phyloP scores from a whole-genome alignment of 192 early-diverging fungal species.

The Powellomyces hirtus region DNA sequence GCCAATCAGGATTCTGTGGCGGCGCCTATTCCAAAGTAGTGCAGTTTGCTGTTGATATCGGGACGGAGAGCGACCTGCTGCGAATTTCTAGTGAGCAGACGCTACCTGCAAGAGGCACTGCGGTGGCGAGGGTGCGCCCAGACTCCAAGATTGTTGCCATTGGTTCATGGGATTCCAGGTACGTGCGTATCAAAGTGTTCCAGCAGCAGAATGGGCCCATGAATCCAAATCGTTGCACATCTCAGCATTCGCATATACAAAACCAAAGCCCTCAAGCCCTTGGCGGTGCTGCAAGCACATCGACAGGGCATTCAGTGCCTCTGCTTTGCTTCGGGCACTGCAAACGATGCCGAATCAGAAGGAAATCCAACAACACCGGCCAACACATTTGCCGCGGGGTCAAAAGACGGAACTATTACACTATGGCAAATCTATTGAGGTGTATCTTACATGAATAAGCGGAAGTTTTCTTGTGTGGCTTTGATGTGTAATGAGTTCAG shows the following conservation, averaged over 20 bases:
- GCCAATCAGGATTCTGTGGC: not conserved
- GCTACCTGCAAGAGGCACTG: not conserved
- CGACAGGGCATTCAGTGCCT: slow-evolving; percentile 10
- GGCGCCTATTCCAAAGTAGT: slow-evolving; percentile 15
- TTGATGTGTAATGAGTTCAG: no score
- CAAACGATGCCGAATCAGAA: not conserved
- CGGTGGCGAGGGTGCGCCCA: slow-evolving; percentile 2
- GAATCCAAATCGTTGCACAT: no score
- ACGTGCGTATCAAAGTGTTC: no score
- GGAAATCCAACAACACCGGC: not conserved
- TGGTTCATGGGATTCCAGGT: slow-evolving; percentile 27
- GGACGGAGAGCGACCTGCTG: not conserved
- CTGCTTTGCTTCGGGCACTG: slow-evolving; percentile 1
- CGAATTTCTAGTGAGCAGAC: not conserved
- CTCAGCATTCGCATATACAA: slow-evolving; percentile 16
- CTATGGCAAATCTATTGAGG: slow-evolving; percentile 32
- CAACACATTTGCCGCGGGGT: slow-evolving; percentile 23
- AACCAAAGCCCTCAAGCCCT: slow-evolving; percentile 21
- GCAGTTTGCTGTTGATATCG: not conserved
- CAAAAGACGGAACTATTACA: slow-evolving; percentile 20
- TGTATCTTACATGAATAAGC: no score
- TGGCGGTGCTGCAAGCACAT: slow-evolving; percentile 24
- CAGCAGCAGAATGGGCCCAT: no score
- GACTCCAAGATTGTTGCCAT: slow-evolving; percentile 16
- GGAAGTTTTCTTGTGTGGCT: no score